Evolutionary conservation across 2,329 filamentous ascomycete genomes (phyloP).

Genomic region (Aspergillus carbonarius): DNA sequence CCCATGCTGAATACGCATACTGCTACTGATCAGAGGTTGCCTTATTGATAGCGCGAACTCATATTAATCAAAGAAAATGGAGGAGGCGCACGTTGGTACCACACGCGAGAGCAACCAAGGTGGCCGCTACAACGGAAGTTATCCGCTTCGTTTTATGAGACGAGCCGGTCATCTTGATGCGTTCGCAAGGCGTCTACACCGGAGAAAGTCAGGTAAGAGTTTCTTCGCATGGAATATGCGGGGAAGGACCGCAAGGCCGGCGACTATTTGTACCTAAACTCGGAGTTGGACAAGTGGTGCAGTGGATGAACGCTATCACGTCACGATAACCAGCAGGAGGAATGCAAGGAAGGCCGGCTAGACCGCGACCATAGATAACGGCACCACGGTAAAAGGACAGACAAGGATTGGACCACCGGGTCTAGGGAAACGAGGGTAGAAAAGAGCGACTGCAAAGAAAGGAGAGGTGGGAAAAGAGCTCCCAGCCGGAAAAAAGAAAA

Average conservation of each 20-base stretch:
- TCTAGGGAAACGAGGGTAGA: background rate
- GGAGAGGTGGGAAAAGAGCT: slow-evolving; percentile 1
- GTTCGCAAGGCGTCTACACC: slow-evolving; percentile 4
- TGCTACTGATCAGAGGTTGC: slow-evolving; percentile 42
- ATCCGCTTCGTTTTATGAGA: slow-evolving; percentile 58
- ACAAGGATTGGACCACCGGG: background rate
- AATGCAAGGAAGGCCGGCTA: background rate
- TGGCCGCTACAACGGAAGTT: slow-evolving; percentile 81
- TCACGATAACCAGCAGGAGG: slow-evolving; percentile 4
- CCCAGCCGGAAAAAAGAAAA: background rate
- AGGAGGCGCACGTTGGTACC: slow-evolving; percentile 73
- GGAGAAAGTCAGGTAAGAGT: background rate
- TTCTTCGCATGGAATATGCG: slow-evolving; percentile 4
- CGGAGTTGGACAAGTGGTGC: slow-evolving; percentile 1
- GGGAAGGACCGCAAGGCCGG: slow-evolving; percentile 1
- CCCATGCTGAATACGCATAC: slow-evolving; percentile 99
- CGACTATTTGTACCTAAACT: slow-evolving; percentile 3
- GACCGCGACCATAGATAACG: background rate
- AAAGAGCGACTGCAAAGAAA: slow-evolving; percentile 10
- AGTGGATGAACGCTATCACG: slow-evolving; percentile 6
- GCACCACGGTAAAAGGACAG: background rate
- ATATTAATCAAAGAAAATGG: slow-evolving; percentile 8
- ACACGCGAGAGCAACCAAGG: slow-evolving; percentile 79
- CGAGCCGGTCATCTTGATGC: slow-evolving; percentile 28
- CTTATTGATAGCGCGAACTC: background rate